Conservation (phyloP, 352 stramenopile species). For the Phytophthora crassamura region DNA sequence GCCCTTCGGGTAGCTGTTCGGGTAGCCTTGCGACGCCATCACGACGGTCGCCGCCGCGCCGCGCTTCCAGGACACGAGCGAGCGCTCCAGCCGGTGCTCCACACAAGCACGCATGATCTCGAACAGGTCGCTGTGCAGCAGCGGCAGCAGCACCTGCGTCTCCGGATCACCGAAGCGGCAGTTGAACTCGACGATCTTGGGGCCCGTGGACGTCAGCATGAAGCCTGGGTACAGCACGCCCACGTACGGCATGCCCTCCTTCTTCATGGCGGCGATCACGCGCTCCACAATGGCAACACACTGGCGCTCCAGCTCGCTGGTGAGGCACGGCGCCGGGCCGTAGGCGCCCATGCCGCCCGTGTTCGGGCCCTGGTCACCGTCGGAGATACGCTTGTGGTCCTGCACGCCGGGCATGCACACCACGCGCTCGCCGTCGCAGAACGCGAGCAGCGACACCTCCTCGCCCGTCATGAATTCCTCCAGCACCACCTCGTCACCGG, state of each 20-base stretch:
- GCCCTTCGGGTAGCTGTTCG: constrained; percentile 98
- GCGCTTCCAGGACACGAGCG: constrained; percentile 92
- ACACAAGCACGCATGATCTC: constrained; percentile 97
- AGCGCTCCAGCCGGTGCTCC: constrained; percentile 89
- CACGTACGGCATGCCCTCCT: constrained; percentile 97
- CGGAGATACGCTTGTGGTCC: constrained; percentile 99
- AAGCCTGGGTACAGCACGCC: constrained; percentile 99
- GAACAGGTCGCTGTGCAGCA: constrained; percentile 98
- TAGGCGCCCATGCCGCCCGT: constrained; percentile 99
- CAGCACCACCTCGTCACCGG: constrained; percentile 97
- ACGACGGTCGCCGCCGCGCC: constrained; percentile 96
- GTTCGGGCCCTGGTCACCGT: constrained; percentile 98
- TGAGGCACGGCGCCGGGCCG: constrained; percentile 96
- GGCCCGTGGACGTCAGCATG: constrained; percentile 93
- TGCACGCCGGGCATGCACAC: constrained; percentile 97
- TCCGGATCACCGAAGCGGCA: constrained; percentile 99
- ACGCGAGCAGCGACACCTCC: constrained; percentile 98
- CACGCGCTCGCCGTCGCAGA: constrained; percentile 97
- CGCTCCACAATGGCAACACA: constrained; percentile 90
- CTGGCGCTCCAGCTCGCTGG: constrained; percentile 90
- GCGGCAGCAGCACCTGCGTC: constrained; percentile 98
- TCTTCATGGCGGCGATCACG: constrained; percentile 85
- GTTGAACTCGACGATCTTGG: constrained; percentile 99
- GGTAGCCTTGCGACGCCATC: constrained; percentile 97
- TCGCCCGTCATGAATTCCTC: constrained; percentile 98